Evolutionary conservation across 805 yeast genomes (phyloP).

Genomic region (Pichia pseudocactophila): DNA sequence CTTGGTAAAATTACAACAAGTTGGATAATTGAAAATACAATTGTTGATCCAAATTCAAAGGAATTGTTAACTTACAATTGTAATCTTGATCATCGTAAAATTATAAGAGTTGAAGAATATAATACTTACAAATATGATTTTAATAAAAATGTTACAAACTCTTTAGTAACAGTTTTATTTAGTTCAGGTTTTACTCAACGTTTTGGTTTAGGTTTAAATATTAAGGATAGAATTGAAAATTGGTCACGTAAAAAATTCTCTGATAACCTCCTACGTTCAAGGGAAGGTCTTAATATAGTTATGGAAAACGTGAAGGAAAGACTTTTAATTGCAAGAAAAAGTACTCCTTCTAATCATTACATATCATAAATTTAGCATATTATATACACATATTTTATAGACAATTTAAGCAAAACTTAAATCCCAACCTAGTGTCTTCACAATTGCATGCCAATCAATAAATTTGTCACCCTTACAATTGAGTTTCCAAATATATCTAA

Average conservation of each 20-base stretch:
- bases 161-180: conserved; percentile 50
- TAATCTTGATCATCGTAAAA: conserved; percentile 74
- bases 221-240: conserved; percentile 66
- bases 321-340: conserved; percentile 5
- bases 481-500: conserved; percentile 40
- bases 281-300: conserved; percentile 68
- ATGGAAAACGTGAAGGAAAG: conserved; percentile 40
- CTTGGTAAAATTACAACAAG: conserved; percentile 61
- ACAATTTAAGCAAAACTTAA: conserved; percentile 50
- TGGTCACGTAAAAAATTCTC: conserved; percentile 72
- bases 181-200: conserved; percentile 50
- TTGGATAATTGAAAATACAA: conserved; percentile 74
- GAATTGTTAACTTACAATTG: conserved; percentile 63
- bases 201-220: conserved; percentile 33
- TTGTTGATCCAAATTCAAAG: conserved; percentile 53
- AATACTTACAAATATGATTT: conserved; percentile 41
- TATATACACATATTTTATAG: neutral
- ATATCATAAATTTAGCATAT: neutral
- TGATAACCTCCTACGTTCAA: conserved; percentile 55
- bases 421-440: conserved; percentile 66
- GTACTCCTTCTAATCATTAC: neutral
- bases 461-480: conserved; percentile 46
- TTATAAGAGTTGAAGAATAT: conserved; percentile 72
- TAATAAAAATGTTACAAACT: conserved; percentile 31
- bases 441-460: conserved; percentile 66